phyloP scores from a whole-genome alignment of 208 protist genomes.

The Trypanosoma avium region DNA sequence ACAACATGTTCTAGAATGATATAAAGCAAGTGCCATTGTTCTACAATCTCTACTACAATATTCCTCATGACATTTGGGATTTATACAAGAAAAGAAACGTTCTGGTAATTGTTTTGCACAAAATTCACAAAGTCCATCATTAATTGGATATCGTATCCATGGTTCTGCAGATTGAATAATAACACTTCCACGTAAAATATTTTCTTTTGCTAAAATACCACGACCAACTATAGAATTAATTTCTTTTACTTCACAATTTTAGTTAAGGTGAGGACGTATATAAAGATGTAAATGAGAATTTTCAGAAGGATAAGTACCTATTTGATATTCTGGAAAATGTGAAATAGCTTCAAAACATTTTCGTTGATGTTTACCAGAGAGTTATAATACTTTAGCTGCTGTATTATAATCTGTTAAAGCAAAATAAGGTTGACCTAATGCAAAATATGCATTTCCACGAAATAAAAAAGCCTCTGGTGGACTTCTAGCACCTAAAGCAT shows the following conservation, averaged over 20 bases:
- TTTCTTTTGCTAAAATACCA: constrained; percentile 51
- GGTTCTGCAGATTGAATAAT: constrained; percentile 47
- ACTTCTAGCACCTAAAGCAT: constrained; percentile 65
- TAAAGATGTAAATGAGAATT: constrained; percentile 79
- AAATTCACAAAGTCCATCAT: constrained; percentile 59
- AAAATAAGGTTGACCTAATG: constrained; percentile 78
- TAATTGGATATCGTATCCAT: constrained; percentile 72
- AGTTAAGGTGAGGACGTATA: constrained; percentile 64
- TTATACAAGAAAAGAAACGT: constrained; percentile 66
- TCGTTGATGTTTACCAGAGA: constrained; percentile 60
- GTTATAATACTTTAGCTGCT: constrained; percentile 52
- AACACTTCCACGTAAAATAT: constrained; percentile 28
- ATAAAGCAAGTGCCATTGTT: constrained; percentile 46
- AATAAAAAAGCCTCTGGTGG: constrained; percentile 84
- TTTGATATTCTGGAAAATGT: constrained; percentile 61
- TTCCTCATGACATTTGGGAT: constrained; percentile 81
- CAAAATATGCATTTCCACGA: constrained; percentile 87
- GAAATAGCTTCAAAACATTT: constrained; percentile 46
- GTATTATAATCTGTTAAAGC: constrained; percentile 86
- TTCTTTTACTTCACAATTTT: constrained; percentile 35
- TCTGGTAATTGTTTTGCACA: constrained; percentile 61
- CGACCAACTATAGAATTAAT: constrained; percentile 41
- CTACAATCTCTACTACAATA: constrained; percentile 89
- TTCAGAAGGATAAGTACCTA: constrained; percentile 51
- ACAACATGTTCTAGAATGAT: constrained; percentile 71